phyloP scores from a whole-genome alignment of 2,329 filamentous ascomycete species.

The Sordariomycetes sp. region DNA sequence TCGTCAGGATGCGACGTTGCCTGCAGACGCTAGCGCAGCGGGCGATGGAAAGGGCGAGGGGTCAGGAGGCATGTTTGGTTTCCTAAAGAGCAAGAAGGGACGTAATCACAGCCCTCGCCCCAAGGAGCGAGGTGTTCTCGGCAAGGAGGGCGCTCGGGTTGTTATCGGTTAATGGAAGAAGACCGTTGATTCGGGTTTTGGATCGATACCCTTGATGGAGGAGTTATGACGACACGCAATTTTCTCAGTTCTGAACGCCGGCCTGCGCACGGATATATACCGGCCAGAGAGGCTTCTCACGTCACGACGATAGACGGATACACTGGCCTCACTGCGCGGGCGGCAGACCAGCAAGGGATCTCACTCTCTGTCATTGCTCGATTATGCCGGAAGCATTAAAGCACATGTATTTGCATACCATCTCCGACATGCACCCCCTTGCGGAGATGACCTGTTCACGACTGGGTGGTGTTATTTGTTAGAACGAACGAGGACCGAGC shows the following conservation, averaged over 20 bases:
- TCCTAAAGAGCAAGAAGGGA: constrained; percentile 82
- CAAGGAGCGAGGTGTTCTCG: constrained; percentile 84
- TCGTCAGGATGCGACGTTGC: constrained; percentile 69
- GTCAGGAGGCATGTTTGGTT: constrained; percentile 80
- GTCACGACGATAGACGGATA: no score
- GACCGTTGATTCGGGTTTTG: constrained; percentile 1
- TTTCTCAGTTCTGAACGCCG: neutral
- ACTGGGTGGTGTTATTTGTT: no score
- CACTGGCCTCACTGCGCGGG: no score
- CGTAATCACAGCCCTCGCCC: constrained; percentile 88
- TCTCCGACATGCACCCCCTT: no score
- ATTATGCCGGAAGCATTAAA: no score
- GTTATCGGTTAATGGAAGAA: constrained; percentile 53
- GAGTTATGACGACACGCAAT: constrained; percentile 1
- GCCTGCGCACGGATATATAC: neutral
- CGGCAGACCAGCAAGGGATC: no score
- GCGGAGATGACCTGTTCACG: no score
- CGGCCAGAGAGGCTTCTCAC: no score
- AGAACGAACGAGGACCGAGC: no score
- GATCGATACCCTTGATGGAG: constrained; percentile 3
- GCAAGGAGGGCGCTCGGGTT: constrained; percentile 86
- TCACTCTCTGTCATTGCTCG: no score
- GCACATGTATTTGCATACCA: no score
- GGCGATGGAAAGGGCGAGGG: constrained; percentile 44
- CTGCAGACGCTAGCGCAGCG: constrained; percentile 51